A percentile compares a stretch with the other conserved stretches of the same genome.
These are phyloP conservation scores for Pneumocystis wakefieldiae DNA, from an alignment of 1,139 yeast genomes.

Conservation along the genomic window DNA sequence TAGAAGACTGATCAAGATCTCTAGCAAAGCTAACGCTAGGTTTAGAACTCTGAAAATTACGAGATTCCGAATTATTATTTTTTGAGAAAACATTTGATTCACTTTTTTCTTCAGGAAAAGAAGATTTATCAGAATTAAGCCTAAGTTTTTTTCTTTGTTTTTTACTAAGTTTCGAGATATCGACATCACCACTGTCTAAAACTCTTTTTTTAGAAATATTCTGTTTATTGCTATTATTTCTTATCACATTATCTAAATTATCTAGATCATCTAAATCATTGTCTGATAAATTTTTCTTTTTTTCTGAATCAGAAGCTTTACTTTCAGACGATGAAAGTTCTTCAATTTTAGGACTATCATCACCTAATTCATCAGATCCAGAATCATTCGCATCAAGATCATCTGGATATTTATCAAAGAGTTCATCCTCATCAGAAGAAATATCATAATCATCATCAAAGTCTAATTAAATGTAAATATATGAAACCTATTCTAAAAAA, in stretches of 20 bases:
- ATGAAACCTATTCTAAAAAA: conserved; percentile 20
- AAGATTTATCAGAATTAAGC: conserved; percentile 15
- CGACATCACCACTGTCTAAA: conserved; percentile 14
- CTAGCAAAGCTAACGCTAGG: conserved; percentile 78
- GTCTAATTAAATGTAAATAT: conserved; percentile 20
- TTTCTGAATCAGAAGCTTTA: conserved; percentile 30
- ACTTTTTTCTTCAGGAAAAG: conserved; percentile 18
- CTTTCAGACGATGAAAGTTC: conserved; percentile 18
- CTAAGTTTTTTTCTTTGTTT: conserved; percentile 23
- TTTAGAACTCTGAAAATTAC: conserved; percentile 25
- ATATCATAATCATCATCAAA: conserved; percentile 74
- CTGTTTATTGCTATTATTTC: conserved; percentile 15
- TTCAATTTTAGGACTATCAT: conserved; percentile 25
- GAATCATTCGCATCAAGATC: conserved; percentile 36
- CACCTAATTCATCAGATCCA: conserved; percentile 25
- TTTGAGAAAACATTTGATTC: neutral
- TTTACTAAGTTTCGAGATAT: conserved; percentile 19
- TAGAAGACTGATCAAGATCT: conserved; percentile 85
- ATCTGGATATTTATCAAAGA: conserved; percentile 26
- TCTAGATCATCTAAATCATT: conserved; percentile 23
- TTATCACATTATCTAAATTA: conserved; percentile 9
- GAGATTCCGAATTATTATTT: conserved; percentile 6
- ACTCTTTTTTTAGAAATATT: conserved; percentile 16
- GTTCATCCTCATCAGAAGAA: conserved; percentile 86
- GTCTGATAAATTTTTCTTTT: conserved; percentile 27